Conservation (phyloP, 148 eudicot species). For the Rhododendron griersonianum region DNA sequence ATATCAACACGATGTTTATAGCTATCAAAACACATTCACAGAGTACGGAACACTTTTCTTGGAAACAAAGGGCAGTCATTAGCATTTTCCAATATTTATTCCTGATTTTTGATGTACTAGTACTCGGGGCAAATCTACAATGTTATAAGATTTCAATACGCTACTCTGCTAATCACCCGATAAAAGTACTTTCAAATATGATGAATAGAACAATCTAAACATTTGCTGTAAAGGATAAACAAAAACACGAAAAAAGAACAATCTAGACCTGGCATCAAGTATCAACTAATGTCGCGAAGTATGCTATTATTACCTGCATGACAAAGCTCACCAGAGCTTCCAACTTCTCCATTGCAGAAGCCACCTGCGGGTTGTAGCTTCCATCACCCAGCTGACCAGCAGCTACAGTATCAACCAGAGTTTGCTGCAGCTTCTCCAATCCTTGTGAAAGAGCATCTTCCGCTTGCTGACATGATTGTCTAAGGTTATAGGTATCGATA, state of each 20-base stretch:
- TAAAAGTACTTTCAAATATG: background rate
- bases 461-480: slow-evolving; percentile 80
- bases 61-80: no score
- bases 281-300: background rate
- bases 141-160: background rate
- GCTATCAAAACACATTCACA: no score
- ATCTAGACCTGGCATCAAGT: background rate
- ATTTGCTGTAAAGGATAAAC: background rate
- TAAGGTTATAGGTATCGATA: slow-evolving; percentile 45
- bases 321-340: slow-evolving; percentile 72
- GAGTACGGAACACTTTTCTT: no score
- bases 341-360: slow-evolving; percentile 53
- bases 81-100: background rate
- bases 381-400: slow-evolving; percentile 60
- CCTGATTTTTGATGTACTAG: background rate
- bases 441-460: slow-evolving; percentile 56
- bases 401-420: slow-evolving; percentile 54
- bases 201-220: background rate
- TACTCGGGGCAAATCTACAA: background rate
- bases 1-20: no score
- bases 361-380: slow-evolving; percentile 58
- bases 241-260: no score
- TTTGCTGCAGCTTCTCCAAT: slow-evolving; percentile 65
- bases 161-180: background rate
- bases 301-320: slow-evolving; percentile 52